Conservation (phyloP, 345 rosid species). For the Rhodamnia rubescens region DNA sequence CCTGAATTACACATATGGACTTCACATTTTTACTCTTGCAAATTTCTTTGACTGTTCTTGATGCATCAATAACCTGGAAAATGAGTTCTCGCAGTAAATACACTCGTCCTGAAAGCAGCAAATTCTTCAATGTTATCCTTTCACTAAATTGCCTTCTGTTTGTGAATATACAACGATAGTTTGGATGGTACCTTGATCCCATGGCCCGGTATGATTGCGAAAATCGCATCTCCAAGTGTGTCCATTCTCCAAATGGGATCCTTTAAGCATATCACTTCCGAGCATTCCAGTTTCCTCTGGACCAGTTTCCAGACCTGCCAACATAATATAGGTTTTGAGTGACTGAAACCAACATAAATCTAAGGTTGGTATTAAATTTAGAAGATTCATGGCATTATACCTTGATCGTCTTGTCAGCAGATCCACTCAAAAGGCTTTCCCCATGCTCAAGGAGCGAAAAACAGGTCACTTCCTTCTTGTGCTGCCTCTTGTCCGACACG, state of each 20-base stretch:
- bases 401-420: constrained; percentile 68
- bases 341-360: not conserved
- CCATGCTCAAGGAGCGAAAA: constrained; percentile 67
- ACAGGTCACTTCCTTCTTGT: constrained; percentile 67
- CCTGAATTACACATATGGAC: constrained; percentile 48
- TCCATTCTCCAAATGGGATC: constrained; percentile 54
- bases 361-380: not conserved
- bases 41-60: constrained; percentile 35
- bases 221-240: constrained; percentile 35
- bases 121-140: not conserved
- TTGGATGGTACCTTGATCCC: constrained; percentile 47
- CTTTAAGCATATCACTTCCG: constrained; percentile 53
- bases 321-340: not conserved
- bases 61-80: constrained; percentile 57
- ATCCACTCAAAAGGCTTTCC: constrained; percentile 78
- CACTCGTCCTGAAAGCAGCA: not conserved
- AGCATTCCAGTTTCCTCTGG: constrained; percentile 48
- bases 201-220: constrained; percentile 38
- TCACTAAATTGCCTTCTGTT: not conserved
- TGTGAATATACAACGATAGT: not conserved
- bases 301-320: constrained; percentile 71
- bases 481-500: constrained; percentile 59
- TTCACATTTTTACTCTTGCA: constrained; percentile 52
- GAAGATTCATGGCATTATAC: constrained; percentile 11
- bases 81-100: not conserved